Evolutionary conservation across 306 rosid genomes (phyloP).

Genomic region (Oemleria cerasiformis): DNA sequence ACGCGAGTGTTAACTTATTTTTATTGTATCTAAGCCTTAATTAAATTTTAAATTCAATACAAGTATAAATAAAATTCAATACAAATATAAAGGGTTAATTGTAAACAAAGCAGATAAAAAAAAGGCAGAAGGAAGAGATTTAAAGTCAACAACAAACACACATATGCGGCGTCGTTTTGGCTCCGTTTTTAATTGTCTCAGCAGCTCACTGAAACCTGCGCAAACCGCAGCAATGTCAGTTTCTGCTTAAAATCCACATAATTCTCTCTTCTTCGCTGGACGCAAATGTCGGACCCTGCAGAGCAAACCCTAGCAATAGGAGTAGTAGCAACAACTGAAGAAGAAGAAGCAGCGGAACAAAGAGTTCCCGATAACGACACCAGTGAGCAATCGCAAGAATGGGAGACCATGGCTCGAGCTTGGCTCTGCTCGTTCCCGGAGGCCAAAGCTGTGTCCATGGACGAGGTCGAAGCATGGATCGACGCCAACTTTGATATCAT

Average conservation of each 20-base stretch:
- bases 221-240: background rate
- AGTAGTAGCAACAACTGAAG: slow-evolving; percentile 10
- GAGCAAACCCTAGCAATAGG: slow-evolving; percentile 31
- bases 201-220: background rate
- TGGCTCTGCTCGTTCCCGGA: slow-evolving; percentile 83
- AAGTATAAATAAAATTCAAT: too few species aligned
- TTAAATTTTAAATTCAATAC: too few species aligned
- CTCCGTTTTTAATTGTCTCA: background rate
- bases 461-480: slow-evolving; percentile 89
- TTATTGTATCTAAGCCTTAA: too few species aligned
- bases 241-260: background rate
- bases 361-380: slow-evolving; percentile 33
- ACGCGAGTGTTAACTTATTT: too few species aligned
- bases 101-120: too few species aligned
- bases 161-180: background rate
- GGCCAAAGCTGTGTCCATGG: slow-evolving; percentile 71
- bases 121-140: too few species aligned
- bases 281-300: slow-evolving; percentile 46
- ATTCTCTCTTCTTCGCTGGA: background rate
- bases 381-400: slow-evolving; percentile 60
- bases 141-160: too few species aligned
- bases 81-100: too few species aligned
- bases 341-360: slow-evolving; percentile 25
- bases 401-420: slow-evolving; percentile 96
- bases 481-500: slow-evolving; percentile 66